Evolutionary conservation across 805 yeast genomes (phyloP), one percentile per base, ranked within the genome.

Genomic region (Candida vartiovaarae): DNA sequence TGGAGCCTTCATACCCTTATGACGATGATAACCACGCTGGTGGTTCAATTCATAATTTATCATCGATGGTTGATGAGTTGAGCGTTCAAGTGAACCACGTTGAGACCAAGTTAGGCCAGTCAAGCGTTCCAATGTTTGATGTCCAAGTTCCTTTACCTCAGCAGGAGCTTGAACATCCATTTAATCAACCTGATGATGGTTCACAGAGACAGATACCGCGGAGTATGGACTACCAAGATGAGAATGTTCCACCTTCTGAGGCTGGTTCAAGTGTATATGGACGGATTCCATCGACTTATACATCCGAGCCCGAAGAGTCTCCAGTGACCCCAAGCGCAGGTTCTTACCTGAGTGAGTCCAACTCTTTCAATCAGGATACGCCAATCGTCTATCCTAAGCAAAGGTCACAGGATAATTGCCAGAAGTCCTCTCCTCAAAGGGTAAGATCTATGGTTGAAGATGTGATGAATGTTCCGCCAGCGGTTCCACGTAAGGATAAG

Each of bases 51-150:
- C 65, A 63, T 28, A 65, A 59, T 32, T 41, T 70, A 38, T 55
- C 55, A 4, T 54, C 58, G 11, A 63, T 67, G 66, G 66, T 67
- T 25, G 68, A 66, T 39, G 53, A 63, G n/a, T 41, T 57, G 43
- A 41, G 56, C 11, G 51, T 66, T 1, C 56, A 56, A 37, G 59
- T 59, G 25, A 47, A 50, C 32, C 40, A 54, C 6, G 59, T 55
- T 10, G 56, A 51, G 39, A 42, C 34, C 8, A 56, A 53, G 27
- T 20, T 58, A 6, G 56, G 51, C 9, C 11, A 33, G 6, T 32
- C 24, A 20, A 24, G 28, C 28, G 39, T 40, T 26, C 41, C 47
- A 4, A 38, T 39, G 40, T 50, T 43, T 38, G 45, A 40, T 15
- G 60, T 53, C 52, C 43, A 39, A 2, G 49, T 50, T 27, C 48